Evolutionary conservation across 805 yeast genomes (phyloP), one percentile per base, ranked within the genome.

Genomic region (Metschnikowia anglica): DNA sequence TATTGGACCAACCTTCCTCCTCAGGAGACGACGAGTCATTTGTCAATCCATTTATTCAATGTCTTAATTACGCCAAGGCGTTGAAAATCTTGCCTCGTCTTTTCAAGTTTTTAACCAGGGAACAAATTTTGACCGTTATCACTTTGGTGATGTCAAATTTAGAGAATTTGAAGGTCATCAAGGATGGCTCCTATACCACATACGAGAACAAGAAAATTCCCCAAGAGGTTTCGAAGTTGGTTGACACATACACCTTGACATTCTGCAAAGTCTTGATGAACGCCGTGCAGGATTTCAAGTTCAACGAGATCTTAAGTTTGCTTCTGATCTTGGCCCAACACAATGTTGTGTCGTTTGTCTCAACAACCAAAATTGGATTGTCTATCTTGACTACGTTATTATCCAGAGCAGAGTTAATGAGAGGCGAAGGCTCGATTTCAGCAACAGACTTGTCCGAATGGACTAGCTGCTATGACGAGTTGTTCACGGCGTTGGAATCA

Each of bases 341-440:
- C 56, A 84, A 85, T 59, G 83, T 83, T 54, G 80, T 84, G 26
- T 74, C 85, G 8, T 61, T 86, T 79, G 74, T 80, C n/a, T 70
- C 79, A 3, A 77, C 84, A 3, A 77, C 83, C 34, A 87, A 85
- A 64, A 77, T 88, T 52, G 97, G 98, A 16, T 77, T 89, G 54
- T 84, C 96, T 10, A 72, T 91, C 43, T 76, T 91, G 41, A 91
- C 97, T 0, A 87, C 95, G n/a, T 71, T 91, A 49, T 80, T 90
- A 44, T 88, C 97, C 4, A 80, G 97, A 56, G 91, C 96, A 25
- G 97, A 91, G 63, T 77, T 90, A 56, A 85, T 91, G 57, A 83
- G 84, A 58, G 97, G 95, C 61, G 96, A 90, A 59, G 81, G 81
- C 20, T 68, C 60, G 52, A 78, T 65, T 51, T 71, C 73, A 27